Base-by-base conservation (phyloP, 768 basidiomycete genomes). In the Calocera viscosa region DNA sequence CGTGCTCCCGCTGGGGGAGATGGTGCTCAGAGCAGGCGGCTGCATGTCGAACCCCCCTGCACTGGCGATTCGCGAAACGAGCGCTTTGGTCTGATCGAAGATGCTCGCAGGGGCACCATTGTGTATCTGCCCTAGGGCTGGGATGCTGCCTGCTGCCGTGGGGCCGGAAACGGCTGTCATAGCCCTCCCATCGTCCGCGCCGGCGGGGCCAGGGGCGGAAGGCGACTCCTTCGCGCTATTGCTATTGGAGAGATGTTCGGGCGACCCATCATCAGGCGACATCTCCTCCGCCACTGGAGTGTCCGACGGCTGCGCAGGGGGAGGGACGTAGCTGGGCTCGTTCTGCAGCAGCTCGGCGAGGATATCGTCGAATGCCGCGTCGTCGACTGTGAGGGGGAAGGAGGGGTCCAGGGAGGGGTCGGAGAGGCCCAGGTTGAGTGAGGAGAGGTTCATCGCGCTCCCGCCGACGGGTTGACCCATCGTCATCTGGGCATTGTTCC, bases 311-410 rank as follows among this genome's bases (percentile, higher is more conserved):
- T 60, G 53, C 7, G 30, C 14, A 7, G 53, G 53, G 53, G 53
- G 53, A 14, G 53, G 53, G 30, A 60, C 53, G 53, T 60, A 60
- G 22, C 26, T 28, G 7, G 53, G 53, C 53, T 60, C 53, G 30
- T 60, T 60, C 30, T 60, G 53, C 53, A 60, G 53, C 7, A 60
- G 53, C 53, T 60, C 53, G 30, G 53, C 53, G 30, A 60, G 53
- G 53, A 60, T 60, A 30, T 60, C 53, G 53, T 60, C 53, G 53
- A 60, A 60, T 19, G 53, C 53, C 7, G 53, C 53, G 53, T 60
- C 53, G 53, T 60, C 53, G 14, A 60, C 53, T 14, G 14, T 26
- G 53, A 60, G 14, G 14, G 14, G 14, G 53, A 60, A 14, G 26
- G 11, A 14, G 26, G 26, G 53, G 53, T 14, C 14, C 14, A 60